These are phyloP conservation scores for Reutealis trisperma DNA, from an alignment of 345 rosid genomes.

Conservation along the genomic window DNA sequence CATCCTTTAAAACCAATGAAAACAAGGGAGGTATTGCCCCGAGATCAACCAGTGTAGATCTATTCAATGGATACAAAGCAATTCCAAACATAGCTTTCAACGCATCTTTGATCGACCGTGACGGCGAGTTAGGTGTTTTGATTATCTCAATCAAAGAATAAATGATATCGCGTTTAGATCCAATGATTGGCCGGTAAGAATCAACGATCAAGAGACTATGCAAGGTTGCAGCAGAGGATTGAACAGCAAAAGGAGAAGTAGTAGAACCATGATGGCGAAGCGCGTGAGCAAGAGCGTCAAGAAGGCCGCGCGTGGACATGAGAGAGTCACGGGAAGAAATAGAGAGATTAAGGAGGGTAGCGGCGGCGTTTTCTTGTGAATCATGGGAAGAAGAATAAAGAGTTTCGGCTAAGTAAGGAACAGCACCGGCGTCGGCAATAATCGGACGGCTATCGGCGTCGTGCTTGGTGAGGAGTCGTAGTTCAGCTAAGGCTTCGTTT, in stretches of 20 bases:
- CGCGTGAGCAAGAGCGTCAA: conserved; percentile 83
- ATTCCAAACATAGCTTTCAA: conserved; percentile 84
- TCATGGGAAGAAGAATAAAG: conserved; percentile 68
- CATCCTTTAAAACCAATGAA: conserved; percentile 65
- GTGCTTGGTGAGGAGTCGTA: conserved; percentile 71
- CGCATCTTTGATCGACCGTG: conserved; percentile 76
- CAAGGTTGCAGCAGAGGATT: conserved; percentile 79
- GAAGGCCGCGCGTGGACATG: conserved; percentile 83
- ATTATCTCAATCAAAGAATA: conserved; percentile 70
- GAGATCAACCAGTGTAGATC: conserved; percentile 60
- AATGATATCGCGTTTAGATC: conserved; percentile 80
- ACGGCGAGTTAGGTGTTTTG: conserved; percentile 51
- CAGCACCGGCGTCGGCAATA: conserved; percentile 74
- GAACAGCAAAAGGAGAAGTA: conserved; percentile 68
- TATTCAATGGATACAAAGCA: conserved; percentile 64
- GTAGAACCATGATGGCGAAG: conserved; percentile 60
- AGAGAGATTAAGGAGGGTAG: conserved; percentile 79
- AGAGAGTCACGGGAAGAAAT: conserved; percentile 65
- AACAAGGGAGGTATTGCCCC: conserved; percentile 67
- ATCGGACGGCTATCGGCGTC: conserved; percentile 68
- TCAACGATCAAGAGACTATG: conserved; percentile 74
- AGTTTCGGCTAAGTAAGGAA: conserved; percentile 78
- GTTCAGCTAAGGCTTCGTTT: conserved; percentile 67
- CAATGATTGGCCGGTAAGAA: conserved; percentile 77
- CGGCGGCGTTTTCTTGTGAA: conserved; percentile 83